Conservation (phyloP, 805 yeast species). For the Candida railenensis region DNA sequence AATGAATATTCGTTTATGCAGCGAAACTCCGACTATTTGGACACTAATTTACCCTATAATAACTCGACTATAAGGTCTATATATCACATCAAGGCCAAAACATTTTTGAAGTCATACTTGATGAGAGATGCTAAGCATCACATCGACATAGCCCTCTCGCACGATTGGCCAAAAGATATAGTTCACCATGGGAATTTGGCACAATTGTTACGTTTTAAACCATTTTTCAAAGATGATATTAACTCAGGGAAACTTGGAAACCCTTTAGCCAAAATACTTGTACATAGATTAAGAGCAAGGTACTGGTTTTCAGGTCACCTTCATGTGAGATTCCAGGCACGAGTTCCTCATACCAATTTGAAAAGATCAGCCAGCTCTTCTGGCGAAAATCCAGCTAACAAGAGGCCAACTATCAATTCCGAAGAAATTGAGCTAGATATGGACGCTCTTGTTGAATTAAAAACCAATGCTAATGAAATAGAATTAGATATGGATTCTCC, state of each 20-base stretch:
- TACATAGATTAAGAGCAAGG: conserved; percentile 56
- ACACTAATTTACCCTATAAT: conserved; percentile 50
- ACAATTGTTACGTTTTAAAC: conserved; percentile 55
- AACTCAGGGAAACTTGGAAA: conserved; percentile 64
- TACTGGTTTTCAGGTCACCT: conserved; percentile 90
- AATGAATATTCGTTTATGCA: conserved; percentile 38
- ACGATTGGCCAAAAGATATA: conserved; percentile 94
- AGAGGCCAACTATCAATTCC: conserved; percentile 1
- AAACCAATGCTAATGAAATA: neutral
- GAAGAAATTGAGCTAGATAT: conserved; percentile 21
- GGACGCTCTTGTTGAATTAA: conserved; percentile 11
- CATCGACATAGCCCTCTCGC: conserved; percentile 66
- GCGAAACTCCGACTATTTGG: conserved; percentile 44
- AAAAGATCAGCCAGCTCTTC: conserved; percentile 1
- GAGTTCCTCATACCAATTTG: conserved; percentile 35
- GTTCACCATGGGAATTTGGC: conserved; percentile 60
- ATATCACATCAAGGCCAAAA: conserved; percentile 72
- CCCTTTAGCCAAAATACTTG: conserved; percentile 57
- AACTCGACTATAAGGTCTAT: conserved; percentile 50
- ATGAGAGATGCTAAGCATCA: conserved; percentile 16
- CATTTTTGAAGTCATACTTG: conserved; percentile 55
- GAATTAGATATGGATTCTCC: conserved; percentile 9
- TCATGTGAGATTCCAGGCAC: conserved; percentile 72
- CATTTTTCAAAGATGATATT: conserved; percentile 67
- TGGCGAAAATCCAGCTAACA: neutral